Base-by-base conservation (phyloP, 805 yeast species). In the Yarrowia deformans region DNA sequence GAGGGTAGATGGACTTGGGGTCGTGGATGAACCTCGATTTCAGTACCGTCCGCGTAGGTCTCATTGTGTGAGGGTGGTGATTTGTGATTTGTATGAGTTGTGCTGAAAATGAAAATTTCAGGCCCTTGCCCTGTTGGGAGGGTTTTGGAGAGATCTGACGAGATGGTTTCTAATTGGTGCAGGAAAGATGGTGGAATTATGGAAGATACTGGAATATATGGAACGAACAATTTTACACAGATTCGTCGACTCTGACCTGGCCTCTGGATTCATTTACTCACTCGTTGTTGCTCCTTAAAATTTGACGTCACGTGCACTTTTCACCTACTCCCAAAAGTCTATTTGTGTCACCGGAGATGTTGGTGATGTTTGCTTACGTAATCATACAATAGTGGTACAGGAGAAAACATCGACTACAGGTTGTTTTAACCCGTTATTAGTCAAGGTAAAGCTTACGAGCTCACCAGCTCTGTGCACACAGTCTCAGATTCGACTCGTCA, bases 1-100 rank as follows among this genome's bases (percentile, higher is more conserved):
- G 69, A n/a, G 69, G 46, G 69, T 46, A 56, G 63, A 73, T 49
- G 71, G 67, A 18, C 42, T 42, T 35, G 68, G 68, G 60, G 46
- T 46, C 46, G 43, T 67, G 69, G 50, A 67, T 39, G 45, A 39
- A 58, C 52, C 69, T 56, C 54, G 69, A 32, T 43, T 49, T 61
- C 52, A 56, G 42, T 8, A 45, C 43, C 50, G 66, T 43, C 52
- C 66, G 66, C 14, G 66, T 18, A n/a, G 66, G 42, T 60, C 66
- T 43, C 66, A 60, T 60, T 58, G 48, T 56, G 46, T 54, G 60
- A 39, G 46, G 35, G 63, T 56, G 63, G 63, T 56, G 63, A 10
- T 40, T 42, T 9, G 63, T 42, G 63, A 10, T 40, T 42, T 9
- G 39, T 16, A 42, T 45, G 49, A 45, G 46, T 29, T 56, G 13